These are phyloP conservation scores for Meira nashicola DNA, from an alignment of 1,284 basidiomycete genomes.

Conservation along the genomic window DNA sequence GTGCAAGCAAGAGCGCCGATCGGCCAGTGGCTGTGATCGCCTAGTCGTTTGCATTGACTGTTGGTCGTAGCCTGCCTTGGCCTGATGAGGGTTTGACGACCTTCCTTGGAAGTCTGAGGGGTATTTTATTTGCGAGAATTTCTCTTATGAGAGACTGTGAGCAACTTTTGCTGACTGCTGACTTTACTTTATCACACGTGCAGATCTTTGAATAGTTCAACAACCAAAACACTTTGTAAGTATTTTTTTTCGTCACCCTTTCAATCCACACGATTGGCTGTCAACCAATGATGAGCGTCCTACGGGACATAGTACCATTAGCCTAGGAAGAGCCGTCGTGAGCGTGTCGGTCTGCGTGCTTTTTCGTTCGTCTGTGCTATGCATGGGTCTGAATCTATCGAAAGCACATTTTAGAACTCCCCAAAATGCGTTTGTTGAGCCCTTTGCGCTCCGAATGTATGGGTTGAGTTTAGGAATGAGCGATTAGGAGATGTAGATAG, in stretches of 20 bases:
- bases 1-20: slow-evolving; percentile 35
- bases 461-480: no score
- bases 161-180: neutral
- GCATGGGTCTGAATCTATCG: no score
- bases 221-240: no score
- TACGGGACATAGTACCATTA: slow-evolving; percentile 27
- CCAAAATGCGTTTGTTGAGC: no score
- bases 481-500: no score
- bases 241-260: no score
- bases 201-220: no score
- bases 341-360: slow-evolving; percentile 40
- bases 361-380: slow-evolving; percentile 27
- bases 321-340: slow-evolving; percentile 54
- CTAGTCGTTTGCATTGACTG: slow-evolving; percentile 48
- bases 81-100: slow-evolving; percentile 52
- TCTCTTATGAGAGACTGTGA: neutral
- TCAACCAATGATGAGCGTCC: no score
- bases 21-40: slow-evolving; percentile 39
- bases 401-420: no score
- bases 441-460: no score
- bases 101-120: slow-evolving; percentile 54
- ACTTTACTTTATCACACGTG: no score
- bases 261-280: no score
- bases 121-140: neutral
- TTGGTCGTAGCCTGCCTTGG: slow-evolving; percentile 51